Percentiles rank a stretch among this genome's conserved stretches.
Evolutionary conservation across 2,329 filamentous ascomycete species (phyloP).

Genomic region (Neofusicoccum sp.): DNA sequence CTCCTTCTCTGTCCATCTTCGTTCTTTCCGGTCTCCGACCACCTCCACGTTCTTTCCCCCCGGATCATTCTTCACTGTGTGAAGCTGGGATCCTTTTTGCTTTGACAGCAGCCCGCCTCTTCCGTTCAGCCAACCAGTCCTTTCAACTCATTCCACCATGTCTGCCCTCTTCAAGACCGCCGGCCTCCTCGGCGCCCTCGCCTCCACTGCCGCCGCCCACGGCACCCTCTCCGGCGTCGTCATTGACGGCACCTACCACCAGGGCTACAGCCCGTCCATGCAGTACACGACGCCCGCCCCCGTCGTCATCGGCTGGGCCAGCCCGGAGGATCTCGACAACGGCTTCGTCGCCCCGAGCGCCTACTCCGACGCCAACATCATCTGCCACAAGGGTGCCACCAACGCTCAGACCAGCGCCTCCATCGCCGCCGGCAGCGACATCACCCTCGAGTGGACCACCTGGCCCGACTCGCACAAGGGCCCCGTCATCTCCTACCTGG

Average conservation of each 20-base stretch:
- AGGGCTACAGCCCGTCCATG: conserved; percentile 43
- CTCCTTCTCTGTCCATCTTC: conserved; percentile 13
- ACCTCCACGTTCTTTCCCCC: conserved; percentile 16
- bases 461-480: conserved; percentile 67
- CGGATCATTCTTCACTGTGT: conserved; percentile 17
- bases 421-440: conserved; percentile 59
- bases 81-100: conserved; percentile 19
- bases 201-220: conserved; percentile 45
- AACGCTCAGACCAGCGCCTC: conserved; percentile 52
- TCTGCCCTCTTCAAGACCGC: conserved; percentile 31
- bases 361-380: conserved; percentile 54
- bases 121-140: conserved; percentile 19
- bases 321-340: conserved; percentile 48
- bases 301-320: conserved; percentile 56
- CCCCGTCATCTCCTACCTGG: conserved; percentile 64
- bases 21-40: conserved; percentile 19
- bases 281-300: conserved; percentile 37
- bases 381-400: conserved; percentile 60
- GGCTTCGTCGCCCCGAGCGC: conserved; percentile 51
- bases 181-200: conserved; percentile 33
- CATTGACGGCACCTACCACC: conserved; percentile 48
- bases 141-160: conserved; percentile 26
- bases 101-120: conserved; percentile 17
- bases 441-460: conserved; percentile 61
- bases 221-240: conserved; percentile 46